These are phyloP conservation scores for Crepidotus variabilis DNA, from an alignment of 768 basidiomycete genomes.

Conservation along the genomic window DNA sequence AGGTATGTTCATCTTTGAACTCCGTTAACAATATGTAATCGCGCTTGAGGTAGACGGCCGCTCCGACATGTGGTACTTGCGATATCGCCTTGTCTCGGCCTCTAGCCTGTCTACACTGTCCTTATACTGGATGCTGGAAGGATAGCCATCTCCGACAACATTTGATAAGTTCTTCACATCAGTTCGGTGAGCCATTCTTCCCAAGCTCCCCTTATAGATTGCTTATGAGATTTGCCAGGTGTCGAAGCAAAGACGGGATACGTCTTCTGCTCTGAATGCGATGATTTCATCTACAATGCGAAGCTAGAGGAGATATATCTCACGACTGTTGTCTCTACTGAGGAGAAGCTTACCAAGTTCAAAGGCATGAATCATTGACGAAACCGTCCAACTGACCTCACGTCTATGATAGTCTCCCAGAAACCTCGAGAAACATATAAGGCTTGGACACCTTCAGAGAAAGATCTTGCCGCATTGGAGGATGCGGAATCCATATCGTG, in stretches of 20 bases:
- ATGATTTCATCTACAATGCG: slow-evolving; percentile 69
- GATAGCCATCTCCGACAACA: slow-evolving; percentile 56
- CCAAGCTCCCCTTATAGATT: background rate
- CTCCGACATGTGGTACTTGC: slow-evolving; percentile 66
- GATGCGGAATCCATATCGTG: slow-evolving; percentile 57
- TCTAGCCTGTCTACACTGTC: slow-evolving; percentile 71
- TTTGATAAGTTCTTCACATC: slow-evolving; percentile 52
- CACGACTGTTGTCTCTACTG: slow-evolving; percentile 42
- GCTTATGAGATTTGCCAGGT: slow-evolving; percentile 37
- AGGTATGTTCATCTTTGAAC: slow-evolving; percentile 40
- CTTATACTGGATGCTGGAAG: slow-evolving; percentile 68
- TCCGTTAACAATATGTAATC: background rate
- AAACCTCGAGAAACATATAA: slow-evolving; percentile 32
- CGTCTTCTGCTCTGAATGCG: slow-evolving; percentile 70
- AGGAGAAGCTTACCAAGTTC: slow-evolving; percentile 61
- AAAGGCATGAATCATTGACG: slow-evolving; percentile 37
- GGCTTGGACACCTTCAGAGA: slow-evolving; percentile 34
- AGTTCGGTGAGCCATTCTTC: slow-evolving; percentile 62
- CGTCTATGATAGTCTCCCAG: slow-evolving; percentile 27
- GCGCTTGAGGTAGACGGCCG: slow-evolving; percentile 32
- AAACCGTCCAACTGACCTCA: background rate
- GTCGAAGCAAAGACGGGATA: slow-evolving; percentile 72
- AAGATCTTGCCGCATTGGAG: slow-evolving; percentile 42
- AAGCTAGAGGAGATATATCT: slow-evolving; percentile 44
- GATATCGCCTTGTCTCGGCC: slow-evolving; percentile 53